Evolutionary conservation across 805 yeast species (phyloP).

Genomic region (Torulaspora delbrueckii): DNA sequence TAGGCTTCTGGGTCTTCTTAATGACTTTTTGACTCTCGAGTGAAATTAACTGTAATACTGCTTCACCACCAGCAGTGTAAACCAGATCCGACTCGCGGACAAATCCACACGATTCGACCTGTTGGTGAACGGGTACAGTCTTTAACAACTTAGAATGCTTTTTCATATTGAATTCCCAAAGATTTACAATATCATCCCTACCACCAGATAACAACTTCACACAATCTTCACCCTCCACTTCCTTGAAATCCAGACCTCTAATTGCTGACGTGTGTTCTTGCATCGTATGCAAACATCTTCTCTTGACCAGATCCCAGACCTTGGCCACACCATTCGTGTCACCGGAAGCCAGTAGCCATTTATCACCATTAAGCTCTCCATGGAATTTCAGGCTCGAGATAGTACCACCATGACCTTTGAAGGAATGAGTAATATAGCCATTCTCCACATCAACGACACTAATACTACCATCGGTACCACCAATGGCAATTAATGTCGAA

Average conservation of each 20-base stretch:
- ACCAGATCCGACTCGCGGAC: slow-evolving; percentile 42
- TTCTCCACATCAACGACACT: slow-evolving; percentile 90
- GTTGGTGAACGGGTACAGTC: slow-evolving; percentile 70
- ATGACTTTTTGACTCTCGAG: slow-evolving; percentile 44
- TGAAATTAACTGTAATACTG: slow-evolving; percentile 64
- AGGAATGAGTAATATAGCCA: slow-evolving; percentile 80
- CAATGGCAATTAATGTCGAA: slow-evolving; percentile 82
- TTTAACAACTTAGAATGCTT: slow-evolving; percentile 50
- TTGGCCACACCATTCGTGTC: slow-evolving; percentile 52
- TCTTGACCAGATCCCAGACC: slow-evolving; percentile 61
- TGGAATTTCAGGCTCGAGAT: slow-evolving; percentile 69
- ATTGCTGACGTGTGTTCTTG: slow-evolving; percentile 82
- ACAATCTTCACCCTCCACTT: slow-evolving; percentile 24
- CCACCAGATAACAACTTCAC: slow-evolving; percentile 68
- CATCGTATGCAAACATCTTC: slow-evolving; percentile 59
- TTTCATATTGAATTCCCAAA: slow-evolving; percentile 51
- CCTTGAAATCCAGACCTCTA: slow-evolving; percentile 69
- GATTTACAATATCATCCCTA: slow-evolving; percentile 63
- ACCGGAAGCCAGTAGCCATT: slow-evolving; percentile 80
- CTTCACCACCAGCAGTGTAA: slow-evolving; percentile 72
- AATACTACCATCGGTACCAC: slow-evolving; percentile 90
- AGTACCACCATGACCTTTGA: slow-evolving; percentile 91
- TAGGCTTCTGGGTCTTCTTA: slow-evolving; percentile 42
- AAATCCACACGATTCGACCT: slow-evolving; percentile 68
- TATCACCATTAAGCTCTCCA: slow-evolving; percentile 62